phyloP scores from a whole-genome alignment of 2,329 filamentous ascomycete species.

The Monilinia vaccinii-corymbosi region DNA sequence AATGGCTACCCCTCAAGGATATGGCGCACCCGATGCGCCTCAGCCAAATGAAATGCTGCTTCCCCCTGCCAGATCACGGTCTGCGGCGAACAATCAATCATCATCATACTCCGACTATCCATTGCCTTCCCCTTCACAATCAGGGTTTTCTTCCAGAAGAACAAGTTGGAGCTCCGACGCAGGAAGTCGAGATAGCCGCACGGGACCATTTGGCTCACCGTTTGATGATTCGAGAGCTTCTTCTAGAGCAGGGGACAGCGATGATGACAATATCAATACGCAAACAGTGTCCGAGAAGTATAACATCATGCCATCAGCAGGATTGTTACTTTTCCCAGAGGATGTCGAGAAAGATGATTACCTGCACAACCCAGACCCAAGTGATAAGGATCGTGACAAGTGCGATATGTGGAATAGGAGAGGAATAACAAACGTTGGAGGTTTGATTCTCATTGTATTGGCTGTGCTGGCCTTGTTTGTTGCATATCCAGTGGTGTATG shows the following conservation, averaged over 20 bases:
- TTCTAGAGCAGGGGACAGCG: conserved; percentile 39
- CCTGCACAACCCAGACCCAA: conserved; percentile 60
- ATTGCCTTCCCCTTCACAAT: conserved; percentile 35
- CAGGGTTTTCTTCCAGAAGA: conserved; percentile 44
- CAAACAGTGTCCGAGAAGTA: conserved; percentile 68
- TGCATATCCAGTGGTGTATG: conserved; percentile 61
- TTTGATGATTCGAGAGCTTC: conserved; percentile 28
- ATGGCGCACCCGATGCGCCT: conserved; percentile 20
- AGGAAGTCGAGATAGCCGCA: conserved; percentile 42
- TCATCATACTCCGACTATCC: conserved; percentile 36
- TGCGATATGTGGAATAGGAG: conserved; percentile 57
- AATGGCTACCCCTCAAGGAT: conserved; percentile 15
- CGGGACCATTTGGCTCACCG: conserved; percentile 31
- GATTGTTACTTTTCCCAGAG: conserved; percentile 58
- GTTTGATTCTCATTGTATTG: conserved; percentile 47
- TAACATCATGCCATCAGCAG: conserved; percentile 60
- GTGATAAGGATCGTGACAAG: conserved; percentile 50
- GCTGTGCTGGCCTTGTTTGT: conserved; percentile 59
- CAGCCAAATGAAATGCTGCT: conserved; percentile 41
- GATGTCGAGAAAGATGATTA: conserved; percentile 68
- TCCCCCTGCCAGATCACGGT: conserved; percentile 37
- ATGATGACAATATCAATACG: conserved; percentile 58
- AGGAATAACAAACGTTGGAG: conserved; percentile 56
- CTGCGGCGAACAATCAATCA: conserved; percentile 35
- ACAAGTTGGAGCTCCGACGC: conserved; percentile 58